phyloP scores from a whole-genome alignment of 1,284 basidiomycete genomes.

The Ustilago lituana region DNA sequence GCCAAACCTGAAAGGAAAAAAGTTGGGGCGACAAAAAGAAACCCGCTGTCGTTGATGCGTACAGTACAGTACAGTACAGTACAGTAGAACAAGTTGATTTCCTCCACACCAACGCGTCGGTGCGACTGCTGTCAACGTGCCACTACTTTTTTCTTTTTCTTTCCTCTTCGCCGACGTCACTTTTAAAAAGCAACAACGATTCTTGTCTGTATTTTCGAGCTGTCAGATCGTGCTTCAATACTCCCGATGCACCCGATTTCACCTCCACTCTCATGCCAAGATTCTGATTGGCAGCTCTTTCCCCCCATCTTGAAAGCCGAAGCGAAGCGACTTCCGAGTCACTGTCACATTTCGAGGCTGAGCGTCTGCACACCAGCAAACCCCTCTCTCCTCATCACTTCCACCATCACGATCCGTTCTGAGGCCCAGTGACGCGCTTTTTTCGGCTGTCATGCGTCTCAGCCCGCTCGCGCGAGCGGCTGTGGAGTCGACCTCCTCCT shows the following conservation, averaged over 20 bases:
- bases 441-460: no score
- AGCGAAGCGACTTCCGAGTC: background rate
- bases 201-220: background rate
- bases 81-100: background rate
- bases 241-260: background rate
- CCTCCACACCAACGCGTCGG: constrained; percentile 11
- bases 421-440: no score
- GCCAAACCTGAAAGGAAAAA: constrained; percentile 11
- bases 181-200: no score
- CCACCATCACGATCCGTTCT: no score
- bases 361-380: no score
- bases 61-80: no score
- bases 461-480: constrained; percentile 14
- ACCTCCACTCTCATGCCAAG: constrained; percentile 9
- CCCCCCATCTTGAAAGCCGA: background rate
- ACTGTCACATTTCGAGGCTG: no score
- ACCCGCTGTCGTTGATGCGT: background rate
- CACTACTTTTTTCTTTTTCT: background rate
- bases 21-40: constrained; percentile 14
- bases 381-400: no score
- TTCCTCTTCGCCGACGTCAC: constrained; percentile 8
- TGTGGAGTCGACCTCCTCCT: constrained; percentile 2
- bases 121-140: constrained; percentile 3
- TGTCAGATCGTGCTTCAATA: background rate
- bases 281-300: constrained; percentile 2